Conservation (phyloP, 805 yeast species). For the Yamadazyma ubonensis region DNA sequence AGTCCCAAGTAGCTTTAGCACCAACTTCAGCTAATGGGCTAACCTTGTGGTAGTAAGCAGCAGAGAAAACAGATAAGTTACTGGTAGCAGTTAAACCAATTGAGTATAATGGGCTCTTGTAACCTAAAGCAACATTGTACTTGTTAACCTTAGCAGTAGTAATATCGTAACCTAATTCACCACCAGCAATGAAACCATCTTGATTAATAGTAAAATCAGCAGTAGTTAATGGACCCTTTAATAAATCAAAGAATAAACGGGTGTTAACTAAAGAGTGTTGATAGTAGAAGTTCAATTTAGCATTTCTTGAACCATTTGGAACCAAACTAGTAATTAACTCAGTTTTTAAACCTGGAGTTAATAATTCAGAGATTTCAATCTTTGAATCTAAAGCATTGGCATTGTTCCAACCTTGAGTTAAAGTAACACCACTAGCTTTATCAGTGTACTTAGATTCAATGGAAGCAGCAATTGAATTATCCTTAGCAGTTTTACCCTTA, state of each 20-base stretch:
- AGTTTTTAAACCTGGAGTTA: slow-evolving; percentile 93
- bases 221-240: slow-evolving; percentile 92
- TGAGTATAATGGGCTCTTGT: slow-evolving; percentile 83
- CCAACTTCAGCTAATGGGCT: slow-evolving; percentile 92
- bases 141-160: slow-evolving; percentile 88
- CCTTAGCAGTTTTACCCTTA: slow-evolving; percentile 84
- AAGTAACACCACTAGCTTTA: slow-evolving; percentile 86
- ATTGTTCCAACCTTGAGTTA: slow-evolving; percentile 98
- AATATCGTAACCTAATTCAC: slow-evolving; percentile 95
- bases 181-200: slow-evolving; percentile 96
- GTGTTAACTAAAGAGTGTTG: slow-evolving; percentile 91
- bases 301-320: slow-evolving; percentile 82
- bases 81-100: slow-evolving; percentile 80
- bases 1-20: slow-evolving; percentile 95
- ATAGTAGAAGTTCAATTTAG: slow-evolving; percentile 87
- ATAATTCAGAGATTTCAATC: slow-evolving; percentile 85
- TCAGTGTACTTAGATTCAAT: slow-evolving; percentile 91
- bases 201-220: slow-evolving; percentile 95
- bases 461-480: slow-evolving; percentile 80
- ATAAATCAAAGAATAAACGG: slow-evolving; percentile 89
- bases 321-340: slow-evolving; percentile 84
- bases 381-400: slow-evolving; percentile 89
- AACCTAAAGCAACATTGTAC: slow-evolving; percentile 92
- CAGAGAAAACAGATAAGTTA: slow-evolving; percentile 86
- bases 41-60: slow-evolving; percentile 96